Conservation (phyloP, 306 rosid species). For the Comarum palustre region DNA sequence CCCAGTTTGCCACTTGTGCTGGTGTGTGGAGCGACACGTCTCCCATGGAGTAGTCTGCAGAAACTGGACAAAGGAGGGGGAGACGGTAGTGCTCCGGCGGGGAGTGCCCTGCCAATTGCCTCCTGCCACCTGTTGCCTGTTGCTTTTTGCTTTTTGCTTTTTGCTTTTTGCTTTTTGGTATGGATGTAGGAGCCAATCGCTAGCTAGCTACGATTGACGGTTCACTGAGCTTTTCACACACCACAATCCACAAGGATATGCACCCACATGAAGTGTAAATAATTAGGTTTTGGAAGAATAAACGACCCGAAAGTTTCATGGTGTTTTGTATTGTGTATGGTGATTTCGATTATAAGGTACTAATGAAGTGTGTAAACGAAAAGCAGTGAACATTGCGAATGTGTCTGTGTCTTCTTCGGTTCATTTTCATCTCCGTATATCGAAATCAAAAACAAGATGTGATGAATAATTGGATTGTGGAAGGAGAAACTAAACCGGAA, state of each 20-base stretch:
- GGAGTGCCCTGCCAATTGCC: background rate
- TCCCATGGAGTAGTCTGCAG: background rate
- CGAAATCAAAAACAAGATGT: background rate
- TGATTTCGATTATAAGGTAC: no score
- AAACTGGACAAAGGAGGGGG: background rate
- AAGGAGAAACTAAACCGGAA: background rate
- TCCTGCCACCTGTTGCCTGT: background rate
- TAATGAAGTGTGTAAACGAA: no score
- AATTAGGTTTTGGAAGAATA: background rate
- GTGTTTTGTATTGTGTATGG: no score
- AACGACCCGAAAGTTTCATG: background rate
- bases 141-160: no score
- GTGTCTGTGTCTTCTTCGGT: background rate
- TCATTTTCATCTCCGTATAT: background rate
- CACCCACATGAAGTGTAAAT: background rate
- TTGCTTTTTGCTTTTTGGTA: no score
- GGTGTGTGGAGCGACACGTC: background rate
- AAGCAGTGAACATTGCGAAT: no score
- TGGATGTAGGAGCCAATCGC: background rate
- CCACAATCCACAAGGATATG: background rate
- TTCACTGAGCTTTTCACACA: background rate
- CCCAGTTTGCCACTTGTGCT: conserved; percentile 18
- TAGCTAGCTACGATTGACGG: background rate
- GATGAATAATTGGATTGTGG: background rate
- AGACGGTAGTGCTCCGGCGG: background rate